These are phyloP conservation scores for Collybiopsis luxurians DNA, from an alignment of 768 basidiomycete genomes.

Conservation along the genomic window DNA sequence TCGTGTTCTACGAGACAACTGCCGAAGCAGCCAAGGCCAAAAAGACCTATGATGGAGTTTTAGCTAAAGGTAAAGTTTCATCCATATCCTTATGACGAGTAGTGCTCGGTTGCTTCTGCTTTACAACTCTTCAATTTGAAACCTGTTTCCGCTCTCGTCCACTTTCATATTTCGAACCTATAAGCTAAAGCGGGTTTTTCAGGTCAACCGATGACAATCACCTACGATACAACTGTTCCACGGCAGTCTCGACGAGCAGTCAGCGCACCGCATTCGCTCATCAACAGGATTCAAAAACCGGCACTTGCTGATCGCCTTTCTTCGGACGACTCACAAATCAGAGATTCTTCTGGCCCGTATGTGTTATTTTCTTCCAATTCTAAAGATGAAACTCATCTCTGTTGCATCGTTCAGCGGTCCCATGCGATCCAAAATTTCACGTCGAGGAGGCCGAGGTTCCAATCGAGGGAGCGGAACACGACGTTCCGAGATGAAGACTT, in stretches of 20 bases:
- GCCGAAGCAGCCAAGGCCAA: slow-evolving; percentile 82
- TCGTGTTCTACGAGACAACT: slow-evolving; percentile 74
- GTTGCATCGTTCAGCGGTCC: slow-evolving; percentile 33
- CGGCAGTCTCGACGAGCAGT: slow-evolving; percentile 44
- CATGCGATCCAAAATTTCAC: slow-evolving; percentile 36
- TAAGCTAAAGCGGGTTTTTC: slow-evolving; percentile 7
- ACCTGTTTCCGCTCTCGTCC: background rate
- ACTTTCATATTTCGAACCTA: background rate
- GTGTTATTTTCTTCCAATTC: slow-evolving; percentile 16
- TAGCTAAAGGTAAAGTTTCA: slow-evolving; percentile 71
- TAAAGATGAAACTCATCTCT: background rate
- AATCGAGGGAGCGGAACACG: slow-evolving; percentile 18
- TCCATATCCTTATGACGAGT: slow-evolving; percentile 4
- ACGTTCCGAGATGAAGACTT: slow-evolving; percentile 24
- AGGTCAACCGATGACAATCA: slow-evolving; percentile 81
- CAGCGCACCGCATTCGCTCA: slow-evolving; percentile 55
- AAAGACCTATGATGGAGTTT: slow-evolving; percentile 80
- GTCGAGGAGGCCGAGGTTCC: slow-evolving; percentile 28
- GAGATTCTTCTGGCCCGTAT: slow-evolving; percentile 32
- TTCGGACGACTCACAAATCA: slow-evolving; percentile 38
- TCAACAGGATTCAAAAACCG: slow-evolving; percentile 75
- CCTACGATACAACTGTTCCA: slow-evolving; percentile 48
- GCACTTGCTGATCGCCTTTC: slow-evolving; percentile 66
- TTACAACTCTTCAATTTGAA: background rate
- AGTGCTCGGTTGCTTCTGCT: background rate